A percentile compares a stretch with the other conserved stretches of the same genome.
These are phyloP conservation scores for Trapa incisa DNA, from an alignment of 345 rosid genomes.

Conservation along the genomic window DNA sequence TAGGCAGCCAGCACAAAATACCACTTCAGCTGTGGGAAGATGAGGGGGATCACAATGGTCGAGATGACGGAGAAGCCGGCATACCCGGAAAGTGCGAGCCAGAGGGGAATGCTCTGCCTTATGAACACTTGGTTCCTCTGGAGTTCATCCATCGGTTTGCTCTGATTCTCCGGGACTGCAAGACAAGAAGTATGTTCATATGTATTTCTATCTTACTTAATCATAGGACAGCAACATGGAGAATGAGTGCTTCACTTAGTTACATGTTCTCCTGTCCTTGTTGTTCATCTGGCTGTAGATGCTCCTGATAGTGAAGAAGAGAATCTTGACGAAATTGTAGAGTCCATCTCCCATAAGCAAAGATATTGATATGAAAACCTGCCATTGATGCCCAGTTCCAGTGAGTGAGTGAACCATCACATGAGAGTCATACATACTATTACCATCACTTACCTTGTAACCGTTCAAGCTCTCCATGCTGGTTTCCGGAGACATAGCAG, in stretches of 20 bases:
- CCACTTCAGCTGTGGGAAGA: slow-evolving; percentile 91
- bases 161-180: slow-evolving; percentile 20
- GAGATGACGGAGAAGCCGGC: slow-evolving; percentile 52
- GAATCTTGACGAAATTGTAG: slow-evolving; percentile 77
- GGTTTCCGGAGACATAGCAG: slow-evolving; percentile 12
- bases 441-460: slow-evolving; percentile 23
- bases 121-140: slow-evolving; percentile 49
- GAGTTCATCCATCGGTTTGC: slow-evolving; percentile 20
- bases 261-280: slow-evolving; percentile 29
- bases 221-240: background rate
- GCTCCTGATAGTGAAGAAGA: slow-evolving; percentile 38
- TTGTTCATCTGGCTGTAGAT: slow-evolving; percentile 26
- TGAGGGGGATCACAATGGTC: slow-evolving; percentile 51
- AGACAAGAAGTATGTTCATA: background rate
- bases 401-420: no score
- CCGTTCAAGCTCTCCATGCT: slow-evolving; percentile 38
- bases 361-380: slow-evolving; percentile 81
- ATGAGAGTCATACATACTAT: background rate
- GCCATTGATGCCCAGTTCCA: slow-evolving; percentile 6
- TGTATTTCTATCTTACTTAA: background rate
- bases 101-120: slow-evolving; percentile 62
- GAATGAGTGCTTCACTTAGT: background rate
- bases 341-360: slow-evolving; percentile 85
- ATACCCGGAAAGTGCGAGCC: slow-evolving; percentile 72
- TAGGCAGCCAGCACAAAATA: slow-evolving; percentile 76